phyloP scores from a whole-genome alignment of 768 basidiomycete genomes.

The Amanita rimosa region DNA sequence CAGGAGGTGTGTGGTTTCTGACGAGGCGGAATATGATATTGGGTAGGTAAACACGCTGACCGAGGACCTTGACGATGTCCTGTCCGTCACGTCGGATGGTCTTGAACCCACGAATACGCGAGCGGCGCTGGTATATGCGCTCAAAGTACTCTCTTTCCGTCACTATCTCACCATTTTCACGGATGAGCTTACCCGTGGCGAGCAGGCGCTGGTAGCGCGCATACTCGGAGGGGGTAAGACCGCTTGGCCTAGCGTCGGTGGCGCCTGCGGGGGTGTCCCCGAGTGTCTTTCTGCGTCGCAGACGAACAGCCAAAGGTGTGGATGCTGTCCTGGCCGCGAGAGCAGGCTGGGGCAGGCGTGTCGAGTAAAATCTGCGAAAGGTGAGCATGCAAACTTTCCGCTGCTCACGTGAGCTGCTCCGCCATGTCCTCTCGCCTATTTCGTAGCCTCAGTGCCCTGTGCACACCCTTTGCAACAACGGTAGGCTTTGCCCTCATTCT shows the following conservation, averaged over 20 bases:
- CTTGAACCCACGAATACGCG: constrained; percentile 57
- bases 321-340: constrained; percentile 56
- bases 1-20: constrained; percentile 67
- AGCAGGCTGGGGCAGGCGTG: constrained; percentile 27
- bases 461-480: constrained; percentile 48
- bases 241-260: constrained; percentile 39
- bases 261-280: constrained; percentile 21
- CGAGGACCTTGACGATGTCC: constrained; percentile 47
- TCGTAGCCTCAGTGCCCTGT: constrained; percentile 41
- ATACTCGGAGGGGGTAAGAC: constrained; percentile 57
- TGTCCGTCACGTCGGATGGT: constrained; percentile 27
- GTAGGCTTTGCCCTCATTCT: constrained; percentile 63
- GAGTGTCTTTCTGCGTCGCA: constrained; percentile 47
- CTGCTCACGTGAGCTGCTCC: constrained; percentile 8
- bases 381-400: constrained; percentile 19
- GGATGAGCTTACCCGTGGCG: constrained; percentile 38
- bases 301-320: constrained; percentile 61
- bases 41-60: constrained; percentile 80
- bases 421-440: constrained; percentile 25
- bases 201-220: constrained; percentile 48
- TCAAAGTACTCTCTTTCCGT: constrained; percentile 51
- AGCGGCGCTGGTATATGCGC: constrained; percentile 42
- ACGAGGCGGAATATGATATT: constrained; percentile 78
- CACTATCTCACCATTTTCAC: constrained; percentile 22
- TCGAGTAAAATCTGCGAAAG: constrained; percentile 26